phyloP scores from a whole-genome alignment of 768 basidiomycete species.

The Termitomyces sp. region DNA sequence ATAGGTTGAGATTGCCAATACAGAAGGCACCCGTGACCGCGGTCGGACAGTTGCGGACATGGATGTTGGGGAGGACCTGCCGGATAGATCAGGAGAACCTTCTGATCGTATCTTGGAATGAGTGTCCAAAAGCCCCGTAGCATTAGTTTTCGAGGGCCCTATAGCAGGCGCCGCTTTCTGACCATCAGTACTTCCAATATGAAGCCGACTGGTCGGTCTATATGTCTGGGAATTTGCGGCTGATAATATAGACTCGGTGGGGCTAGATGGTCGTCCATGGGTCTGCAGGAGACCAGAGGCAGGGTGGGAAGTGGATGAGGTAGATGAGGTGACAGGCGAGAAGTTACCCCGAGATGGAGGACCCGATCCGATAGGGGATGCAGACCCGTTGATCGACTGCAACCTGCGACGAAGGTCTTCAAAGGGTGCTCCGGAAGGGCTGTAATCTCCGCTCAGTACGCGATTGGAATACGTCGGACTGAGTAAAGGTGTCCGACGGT shows the following conservation, averaged over 20 bases:
- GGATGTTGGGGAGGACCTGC: conserved; percentile 71
- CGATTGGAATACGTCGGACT: conserved; percentile 48
- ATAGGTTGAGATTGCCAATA: conserved; percentile 64
- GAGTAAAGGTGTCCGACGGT: conserved; percentile 37
- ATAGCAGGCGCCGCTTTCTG: conserved; percentile 89
- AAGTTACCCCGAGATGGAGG: conserved; percentile 33
- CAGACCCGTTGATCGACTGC: conserved; percentile 70
- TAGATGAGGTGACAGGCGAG: conserved; percentile 30
- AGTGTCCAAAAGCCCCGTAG: conserved; percentile 75
- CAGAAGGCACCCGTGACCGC: conserved; percentile 44
- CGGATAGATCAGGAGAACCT: conserved; percentile 67
- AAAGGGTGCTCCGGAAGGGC: conserved; percentile 50
- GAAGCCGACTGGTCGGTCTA: conserved; percentile 54
- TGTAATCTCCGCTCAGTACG: conserved; percentile 42
- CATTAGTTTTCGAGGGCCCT: conserved; percentile 80
- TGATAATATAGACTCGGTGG: conserved; percentile 79
- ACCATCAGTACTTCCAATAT: conserved; percentile 67
- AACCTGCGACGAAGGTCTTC: conserved; percentile 76
- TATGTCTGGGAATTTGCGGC: conserved; percentile 61
- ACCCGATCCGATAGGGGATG: conserved; percentile 51
- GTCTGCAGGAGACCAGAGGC: conserved; percentile 21
- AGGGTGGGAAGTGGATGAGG: conserved; percentile 22
- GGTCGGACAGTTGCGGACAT: conserved; percentile 50
- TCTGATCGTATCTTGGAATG: conserved; percentile 65
- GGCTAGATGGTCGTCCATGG: conserved; percentile 65